Evolutionary conservation across 306 rosid species (phyloP).

Genomic region (Castanea mollissima): DNA sequence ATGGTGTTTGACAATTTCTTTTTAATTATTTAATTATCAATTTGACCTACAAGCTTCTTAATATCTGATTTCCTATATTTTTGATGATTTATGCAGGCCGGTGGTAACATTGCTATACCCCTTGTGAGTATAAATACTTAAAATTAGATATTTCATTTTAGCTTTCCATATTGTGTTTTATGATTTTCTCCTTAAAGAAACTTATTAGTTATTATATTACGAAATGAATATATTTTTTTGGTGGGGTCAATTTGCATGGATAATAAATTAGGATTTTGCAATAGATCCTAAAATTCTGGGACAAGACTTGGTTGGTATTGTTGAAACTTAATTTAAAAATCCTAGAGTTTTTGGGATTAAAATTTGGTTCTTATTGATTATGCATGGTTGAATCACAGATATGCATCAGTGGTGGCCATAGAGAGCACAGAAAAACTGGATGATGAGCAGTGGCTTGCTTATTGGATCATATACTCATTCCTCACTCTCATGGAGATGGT

Average conservation of each 20-base stretch:
- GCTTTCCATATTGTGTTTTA: not conserved
- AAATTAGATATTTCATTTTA: too few relatives aligned
- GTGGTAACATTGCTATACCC: slow-evolving; percentile 69
- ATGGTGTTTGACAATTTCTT: not conserved
- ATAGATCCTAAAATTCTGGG: too few relatives aligned
- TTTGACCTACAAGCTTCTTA: too few relatives aligned
- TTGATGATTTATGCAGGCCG: slow-evolving; percentile 48
- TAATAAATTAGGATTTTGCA: too few relatives aligned
- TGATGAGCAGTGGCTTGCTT: slow-evolving; percentile 93
- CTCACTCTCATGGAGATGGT: slow-evolving; percentile 82
- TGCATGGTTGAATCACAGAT: slow-evolving; percentile 29
- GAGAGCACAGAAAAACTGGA: slow-evolving; percentile 72
- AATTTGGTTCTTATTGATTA: too few relatives aligned
- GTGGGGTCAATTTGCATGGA: not conserved
- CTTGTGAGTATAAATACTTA: slow-evolving; percentile 50
- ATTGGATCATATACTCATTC: slow-evolving; percentile 87
- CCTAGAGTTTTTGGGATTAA: too few relatives aligned
- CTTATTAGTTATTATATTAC: not conserved
- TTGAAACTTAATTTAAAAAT: too few relatives aligned
- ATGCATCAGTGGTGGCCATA: slow-evolving; percentile 84
- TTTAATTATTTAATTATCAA: not conserved
- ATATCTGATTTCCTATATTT: not conserved
- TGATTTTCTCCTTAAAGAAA: not conserved
- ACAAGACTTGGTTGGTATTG: too few relatives aligned
- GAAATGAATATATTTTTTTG: not conserved